These are phyloP conservation scores for Sclerotinia minor DNA, from an alignment of 2,329 filamentous ascomycete genomes.

Conservation along the genomic window DNA sequence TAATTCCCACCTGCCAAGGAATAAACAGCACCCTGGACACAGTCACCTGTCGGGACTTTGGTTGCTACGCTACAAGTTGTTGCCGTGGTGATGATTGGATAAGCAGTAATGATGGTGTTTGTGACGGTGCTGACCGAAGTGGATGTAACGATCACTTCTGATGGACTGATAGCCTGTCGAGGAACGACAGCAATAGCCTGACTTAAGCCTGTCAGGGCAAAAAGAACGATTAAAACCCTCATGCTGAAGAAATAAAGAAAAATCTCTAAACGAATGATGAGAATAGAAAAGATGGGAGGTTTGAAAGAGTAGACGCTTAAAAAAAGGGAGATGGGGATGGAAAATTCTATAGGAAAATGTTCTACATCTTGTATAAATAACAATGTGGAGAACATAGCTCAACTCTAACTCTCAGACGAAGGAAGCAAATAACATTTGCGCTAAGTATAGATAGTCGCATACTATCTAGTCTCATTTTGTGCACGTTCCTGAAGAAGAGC, in stretches of 20 bases:
- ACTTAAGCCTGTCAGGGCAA: neutral
- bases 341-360: neutral
- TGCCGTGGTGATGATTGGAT: neutral
- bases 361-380: neutral
- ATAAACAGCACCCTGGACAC: neutral
- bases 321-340: neutral
- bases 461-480: neutral
- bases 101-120: constrained; percentile 1
- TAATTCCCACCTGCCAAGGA: constrained; percentile 5
- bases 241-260: neutral
- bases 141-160: neutral
- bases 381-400: neutral
- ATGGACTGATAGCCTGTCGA: neutral
- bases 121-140: neutral
- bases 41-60: neutral
- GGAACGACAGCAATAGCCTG: neutral
- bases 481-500: neutral
- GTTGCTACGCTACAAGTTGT: neutral
- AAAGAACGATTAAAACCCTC: neutral
- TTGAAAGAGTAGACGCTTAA: neutral
- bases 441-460: neutral
- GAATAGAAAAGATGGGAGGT: neutral
- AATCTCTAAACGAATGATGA: neutral
- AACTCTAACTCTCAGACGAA: neutral
- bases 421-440: neutral